A percentile compares a stretch with the other conserved stretches of the same genome.
Evolutionary conservation across 2,329 filamentous ascomycete species (phyloP).

Genomic region (Akanthomyces dipterigenus): DNA sequence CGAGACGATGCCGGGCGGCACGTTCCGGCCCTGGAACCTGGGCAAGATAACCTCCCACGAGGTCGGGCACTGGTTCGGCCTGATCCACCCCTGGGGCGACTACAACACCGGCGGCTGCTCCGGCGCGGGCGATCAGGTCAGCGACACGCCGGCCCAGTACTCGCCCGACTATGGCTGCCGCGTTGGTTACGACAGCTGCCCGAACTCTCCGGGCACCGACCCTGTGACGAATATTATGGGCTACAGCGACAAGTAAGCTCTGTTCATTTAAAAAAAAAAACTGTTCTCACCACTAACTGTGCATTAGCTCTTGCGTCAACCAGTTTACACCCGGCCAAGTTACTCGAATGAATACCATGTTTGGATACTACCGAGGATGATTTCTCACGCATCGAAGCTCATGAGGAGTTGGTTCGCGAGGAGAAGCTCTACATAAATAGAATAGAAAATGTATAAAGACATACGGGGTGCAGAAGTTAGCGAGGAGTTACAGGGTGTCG

Average conservation of each 20-base stretch:
- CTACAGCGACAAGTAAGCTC: slow-evolving; percentile 20
- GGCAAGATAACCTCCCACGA: slow-evolving; percentile 33
- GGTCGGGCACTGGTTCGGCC: slow-evolving; percentile 43
- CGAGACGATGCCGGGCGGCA: slow-evolving; percentile 29
- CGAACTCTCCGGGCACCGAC: slow-evolving; percentile 24
- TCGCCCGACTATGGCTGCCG: slow-evolving; percentile 27
- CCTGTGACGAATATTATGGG: slow-evolving; percentile 34
- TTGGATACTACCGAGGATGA: too few relatives aligned
- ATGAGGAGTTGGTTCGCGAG: too few relatives aligned
- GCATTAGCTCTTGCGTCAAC: too few relatives aligned
- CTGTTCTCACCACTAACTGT: too few relatives aligned
- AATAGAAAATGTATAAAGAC: too few relatives aligned
- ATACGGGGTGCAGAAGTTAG: too few relatives aligned
- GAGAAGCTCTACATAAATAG: too few relatives aligned
- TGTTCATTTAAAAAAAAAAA: too few relatives aligned
- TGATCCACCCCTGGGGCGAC: slow-evolving; percentile 39
- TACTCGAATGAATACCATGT: too few relatives aligned
- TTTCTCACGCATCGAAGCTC: too few relatives aligned
- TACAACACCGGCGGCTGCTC: slow-evolving; percentile 28
- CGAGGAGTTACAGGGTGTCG: too few relatives aligned
- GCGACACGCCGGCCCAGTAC: background rate
- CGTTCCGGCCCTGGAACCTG: slow-evolving; percentile 25
- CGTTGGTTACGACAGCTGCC: slow-evolving; percentile 30
- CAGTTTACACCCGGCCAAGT: too few relatives aligned
- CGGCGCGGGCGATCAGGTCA: slow-evolving; percentile 26